Evolutionary conservation across 2,329 filamentous ascomycete species (phyloP), one percentile per base, ranked within the genome.

Genomic region (Aspergillus unguis): DNA sequence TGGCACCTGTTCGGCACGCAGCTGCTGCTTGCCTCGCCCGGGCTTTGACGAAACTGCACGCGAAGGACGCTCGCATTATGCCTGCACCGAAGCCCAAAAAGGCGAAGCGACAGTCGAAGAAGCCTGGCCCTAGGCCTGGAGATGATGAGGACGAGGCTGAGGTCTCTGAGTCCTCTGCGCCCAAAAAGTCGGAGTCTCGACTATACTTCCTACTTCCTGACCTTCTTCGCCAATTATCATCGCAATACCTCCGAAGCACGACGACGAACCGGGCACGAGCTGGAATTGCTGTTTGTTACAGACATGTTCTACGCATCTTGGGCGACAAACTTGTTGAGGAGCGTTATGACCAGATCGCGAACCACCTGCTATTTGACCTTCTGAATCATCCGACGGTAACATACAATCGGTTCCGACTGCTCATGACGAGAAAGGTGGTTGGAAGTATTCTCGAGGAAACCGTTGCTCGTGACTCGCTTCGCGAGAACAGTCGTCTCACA

Each of bases 201-300:
- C 76, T 99, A 28, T 81, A 84, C 1, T 82, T 96, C 60, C 86
- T 86, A 6, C 77, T 99, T 29, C 72, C 79, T 5, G 91, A 95
- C 58, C 84, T 96, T 52, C 75, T 97, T 53, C 87, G 84, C 59
- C 85, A 88, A 36, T 74, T 99, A 7, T 91, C 91, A 0, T 78
- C 76, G 5, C 90, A 96, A 31, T 99, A 96, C 65, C 83, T 87
- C 54, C 86, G 85, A 62, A 78, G 84, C 50, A 85, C 87, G 3
- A 94, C 90, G 0, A 87, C 87, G 1, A 95, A 94, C 69, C 86
- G 83, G 63, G 82, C 86, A 25, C 84, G 94, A 59, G 88, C 91
- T 35, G 91, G 88, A 6, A 84, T 99, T 48, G 88, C 89, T 5
- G 80, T 95, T 7, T 95, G 91, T 73, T 97, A 96, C 67, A 86